Percentiles rank a stretch among this genome's conserved stretches.
Evolutionary conservation across 2,329 filamentous ascomycete species (phyloP).

Genomic region (Orbilia oligospora): DNA sequence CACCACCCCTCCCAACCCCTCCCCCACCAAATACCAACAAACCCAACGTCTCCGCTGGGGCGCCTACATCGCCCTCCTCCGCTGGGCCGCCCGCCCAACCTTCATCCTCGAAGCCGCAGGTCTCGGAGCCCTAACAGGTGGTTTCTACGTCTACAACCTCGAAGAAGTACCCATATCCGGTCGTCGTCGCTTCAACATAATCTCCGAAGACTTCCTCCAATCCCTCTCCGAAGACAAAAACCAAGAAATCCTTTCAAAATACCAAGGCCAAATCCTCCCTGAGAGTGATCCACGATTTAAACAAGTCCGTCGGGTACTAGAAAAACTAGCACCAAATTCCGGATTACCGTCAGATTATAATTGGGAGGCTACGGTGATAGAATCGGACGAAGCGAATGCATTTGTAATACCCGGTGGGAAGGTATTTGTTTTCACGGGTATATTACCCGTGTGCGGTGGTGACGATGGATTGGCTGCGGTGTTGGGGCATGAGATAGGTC

Average conservation of each 20-base stretch:
- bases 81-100: constrained; percentile 53
- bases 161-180: constrained; percentile 81
- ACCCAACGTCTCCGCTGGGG: constrained; percentile 35
- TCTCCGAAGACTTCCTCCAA: constrained; percentile 73
- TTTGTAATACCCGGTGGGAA: constrained; percentile 85
- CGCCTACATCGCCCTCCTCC: constrained; percentile 22
- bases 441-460: constrained; percentile 76
- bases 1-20: constrained; percentile 20
- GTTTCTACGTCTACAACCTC: constrained; percentile 78
- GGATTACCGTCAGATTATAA: constrained; percentile 72
- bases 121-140: constrained; percentile 62
- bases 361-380: constrained; percentile 82
- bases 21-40: constrained; percentile 31
- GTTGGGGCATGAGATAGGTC: constrained; percentile 84
- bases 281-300: constrained; percentile 73
- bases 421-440: constrained; percentile 83
- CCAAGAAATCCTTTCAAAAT: constrained; percentile 72
- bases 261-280: constrained; percentile 73
- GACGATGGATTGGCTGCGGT: constrained; percentile 82
- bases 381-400: constrained; percentile 78
- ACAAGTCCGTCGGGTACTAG: constrained; percentile 77
- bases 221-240: constrained; percentile 72
- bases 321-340: constrained; percentile 77
- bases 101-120: constrained; percentile 50
- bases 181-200: constrained; percentile 80